These are phyloP conservation scores for Dactylellina cionopaga DNA, from an alignment of 2,329 filamentous ascomycete genomes.

Conservation along the genomic window DNA sequence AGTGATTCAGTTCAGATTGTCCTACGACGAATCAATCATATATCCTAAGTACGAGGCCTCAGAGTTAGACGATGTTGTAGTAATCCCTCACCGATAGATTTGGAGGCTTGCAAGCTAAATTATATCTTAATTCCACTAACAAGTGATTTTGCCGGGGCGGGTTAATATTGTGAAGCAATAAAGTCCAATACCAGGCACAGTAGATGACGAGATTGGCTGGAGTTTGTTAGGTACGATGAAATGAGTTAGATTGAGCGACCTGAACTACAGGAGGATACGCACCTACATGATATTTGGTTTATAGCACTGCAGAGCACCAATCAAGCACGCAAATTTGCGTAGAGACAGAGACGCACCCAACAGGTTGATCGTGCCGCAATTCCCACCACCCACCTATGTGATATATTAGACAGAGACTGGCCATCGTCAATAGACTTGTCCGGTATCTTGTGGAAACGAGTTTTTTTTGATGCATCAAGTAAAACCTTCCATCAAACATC, in stretches of 20 bases:
- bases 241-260: slow-evolving; percentile 52
- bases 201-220: neutral
- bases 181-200: neutral
- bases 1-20: too few relatives aligned
- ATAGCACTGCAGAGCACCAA: slow-evolving; percentile 53
- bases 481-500: slow-evolving; percentile 26
- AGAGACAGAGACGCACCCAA: slow-evolving; percentile 52
- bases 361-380: slow-evolving; percentile 46
- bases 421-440: slow-evolving; percentile 7
- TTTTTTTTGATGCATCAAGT: slow-evolving; percentile 17
- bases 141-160: too few relatives aligned
- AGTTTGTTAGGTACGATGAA: slow-evolving; percentile 26
- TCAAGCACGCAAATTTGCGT: slow-evolving; percentile 52
- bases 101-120: too few relatives aligned
- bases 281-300: slow-evolving; percentile 52
- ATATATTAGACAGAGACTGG: slow-evolving; percentile 31
- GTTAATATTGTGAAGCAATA: neutral
- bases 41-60: too few relatives aligned
- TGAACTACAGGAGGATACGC: slow-evolving; percentile 53
- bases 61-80: too few relatives aligned
- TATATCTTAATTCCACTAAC: too few relatives aligned
- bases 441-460: slow-evolving; percentile 10
- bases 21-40: too few relatives aligned
- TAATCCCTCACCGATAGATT: too few relatives aligned
- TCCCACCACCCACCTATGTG: slow-evolving; percentile 32